These are phyloP conservation scores for Jaapia argillacea DNA, from an alignment of 768 basidiomycete genomes.

Conservation along the genomic window DNA sequence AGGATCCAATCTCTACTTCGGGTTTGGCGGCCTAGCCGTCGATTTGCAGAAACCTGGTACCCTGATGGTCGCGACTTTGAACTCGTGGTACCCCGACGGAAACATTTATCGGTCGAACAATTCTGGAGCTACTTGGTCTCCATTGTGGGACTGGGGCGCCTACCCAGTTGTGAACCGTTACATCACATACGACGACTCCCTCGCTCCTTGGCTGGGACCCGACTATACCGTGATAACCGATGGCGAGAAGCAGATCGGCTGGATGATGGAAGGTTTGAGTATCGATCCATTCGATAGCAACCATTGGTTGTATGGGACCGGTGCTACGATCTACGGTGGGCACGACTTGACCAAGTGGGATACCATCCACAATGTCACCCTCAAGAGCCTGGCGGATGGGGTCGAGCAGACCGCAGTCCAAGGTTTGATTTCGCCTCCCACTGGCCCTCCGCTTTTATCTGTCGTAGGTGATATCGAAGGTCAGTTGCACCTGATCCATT, in stretches of 20 bases:
- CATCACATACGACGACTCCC: conserved; percentile 42
- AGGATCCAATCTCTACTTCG: conserved; percentile 37
- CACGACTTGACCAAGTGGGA: conserved; percentile 53
- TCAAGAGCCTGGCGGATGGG: conserved; percentile 52
- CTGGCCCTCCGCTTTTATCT: conserved; percentile 46
- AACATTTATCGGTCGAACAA: conserved; percentile 55
- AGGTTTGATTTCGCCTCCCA: conserved; percentile 49
- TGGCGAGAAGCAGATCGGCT: conserved; percentile 45
- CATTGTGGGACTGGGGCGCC: conserved; percentile 43
- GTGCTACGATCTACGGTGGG: conserved; percentile 52
- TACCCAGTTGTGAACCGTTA: conserved; percentile 36
- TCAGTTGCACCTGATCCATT: no score
- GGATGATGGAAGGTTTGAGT: conserved; percentile 63
- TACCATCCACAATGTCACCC: conserved; percentile 42
- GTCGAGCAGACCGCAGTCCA: conserved; percentile 55
- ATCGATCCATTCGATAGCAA: conserved; percentile 63
- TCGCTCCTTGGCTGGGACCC: conserved; percentile 53
- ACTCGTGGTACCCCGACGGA: conserved; percentile 58
- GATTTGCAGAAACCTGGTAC: conserved; percentile 53
- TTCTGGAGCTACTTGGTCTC: conserved; percentile 47
- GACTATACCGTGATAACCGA: conserved; percentile 32
- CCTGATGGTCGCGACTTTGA: conserved; percentile 59
- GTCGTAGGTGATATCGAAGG: conserved; percentile 46
- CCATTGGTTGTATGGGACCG: conserved; percentile 67
- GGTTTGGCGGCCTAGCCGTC: conserved; percentile 39